Evolutionary conservation across 2,329 filamentous ascomycete genomes (phyloP).

Genomic region (Pezizomycotina sp.): DNA sequence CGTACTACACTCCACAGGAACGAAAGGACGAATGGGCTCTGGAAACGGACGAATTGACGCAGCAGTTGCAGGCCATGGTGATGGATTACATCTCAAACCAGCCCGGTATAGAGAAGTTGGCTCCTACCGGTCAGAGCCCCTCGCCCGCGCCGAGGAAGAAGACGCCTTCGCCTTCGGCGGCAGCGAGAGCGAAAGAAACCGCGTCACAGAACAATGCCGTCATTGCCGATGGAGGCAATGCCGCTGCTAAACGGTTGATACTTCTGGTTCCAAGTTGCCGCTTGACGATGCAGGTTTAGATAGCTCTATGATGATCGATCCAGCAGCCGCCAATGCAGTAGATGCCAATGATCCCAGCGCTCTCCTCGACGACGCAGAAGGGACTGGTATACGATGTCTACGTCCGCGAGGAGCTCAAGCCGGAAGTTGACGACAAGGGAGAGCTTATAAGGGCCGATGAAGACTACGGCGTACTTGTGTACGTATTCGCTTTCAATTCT

Average conservation of each 20-base stretch:
- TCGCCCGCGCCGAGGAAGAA: too few species aligned
- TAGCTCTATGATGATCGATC: conserved; percentile 1
- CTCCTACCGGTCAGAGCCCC: background rate
- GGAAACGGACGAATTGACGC: conserved; percentile 20
- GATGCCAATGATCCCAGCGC: conserved; percentile 19
- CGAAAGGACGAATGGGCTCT: conserved; percentile 14
- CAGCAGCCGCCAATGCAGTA: conserved; percentile 13
- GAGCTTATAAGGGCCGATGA: conserved; percentile 12
- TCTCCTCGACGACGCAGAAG: conserved; percentile 20
- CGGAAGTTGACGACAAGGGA: conserved; percentile 12
- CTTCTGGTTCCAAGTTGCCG: conserved; percentile 16
- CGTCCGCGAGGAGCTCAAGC: conserved; percentile 22
- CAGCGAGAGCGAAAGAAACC: conserved; percentile 11
- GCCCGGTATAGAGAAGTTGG: conserved; percentile 20
- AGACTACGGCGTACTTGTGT: conserved; percentile 20
- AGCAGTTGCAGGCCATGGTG: conserved; percentile 24
- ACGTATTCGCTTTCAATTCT: background rate
- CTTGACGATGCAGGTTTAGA: background rate
- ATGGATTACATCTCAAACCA: conserved; percentile 24
- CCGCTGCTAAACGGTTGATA: conserved; percentile 16
- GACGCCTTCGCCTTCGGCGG: conserved; percentile 11
- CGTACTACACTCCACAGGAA: conserved; percentile 2
- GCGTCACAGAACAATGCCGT: conserved; percentile 21
- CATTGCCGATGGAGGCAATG: conserved; percentile 23
- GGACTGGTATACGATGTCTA: conserved; percentile 25